Evolutionary conservation across 2,329 filamentous ascomycete genomes (phyloP).

Genomic region (Aspergillus uvarum): DNA sequence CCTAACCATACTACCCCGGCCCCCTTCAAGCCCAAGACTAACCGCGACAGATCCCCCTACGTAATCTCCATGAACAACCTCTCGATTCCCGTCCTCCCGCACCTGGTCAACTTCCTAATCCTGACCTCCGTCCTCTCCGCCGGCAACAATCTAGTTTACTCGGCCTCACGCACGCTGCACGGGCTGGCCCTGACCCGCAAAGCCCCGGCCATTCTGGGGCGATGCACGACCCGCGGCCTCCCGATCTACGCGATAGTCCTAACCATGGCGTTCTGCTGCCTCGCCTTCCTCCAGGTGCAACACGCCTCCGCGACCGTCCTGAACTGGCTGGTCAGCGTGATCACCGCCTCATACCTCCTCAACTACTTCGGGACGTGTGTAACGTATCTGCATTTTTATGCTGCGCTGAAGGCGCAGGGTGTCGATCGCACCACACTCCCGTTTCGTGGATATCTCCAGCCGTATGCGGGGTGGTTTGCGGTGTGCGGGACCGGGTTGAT

Average conservation of each 20-base stretch:
- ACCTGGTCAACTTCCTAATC: conserved; percentile 69
- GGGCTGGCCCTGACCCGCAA: conserved; percentile 65
- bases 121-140: conserved; percentile 65
- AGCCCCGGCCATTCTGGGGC: conserved; percentile 48
- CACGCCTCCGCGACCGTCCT: conserved; percentile 63
- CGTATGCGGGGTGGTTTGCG: conserved; percentile 67
- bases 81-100: conserved; percentile 60
- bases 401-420: conserved; percentile 65
- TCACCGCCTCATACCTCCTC: conserved; percentile 30
- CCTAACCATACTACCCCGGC: too few relatives aligned
- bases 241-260: conserved; percentile 67
- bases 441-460: conserved; percentile 66
- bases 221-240: conserved; percentile 61
- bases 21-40: too few relatives aligned
- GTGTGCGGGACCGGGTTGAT: conserved; percentile 64
- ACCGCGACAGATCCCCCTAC: conserved; percentile 56
- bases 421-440: conserved; percentile 66
- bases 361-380: conserved; percentile 58
- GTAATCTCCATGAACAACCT: conserved; percentile 63
- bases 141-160: conserved; percentile 65
- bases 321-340: conserved; percentile 35
- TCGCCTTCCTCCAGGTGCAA: conserved; percentile 71
- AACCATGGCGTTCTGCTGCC: conserved; percentile 63
- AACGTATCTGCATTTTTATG: conserved; percentile 69
- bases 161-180: conserved; percentile 63